Evolutionary conservation across 352 stramenopile genomes (phyloP), one percentile per base, ranked within the genome.

Genomic region (Globisporangium acanthophoron): DNA sequence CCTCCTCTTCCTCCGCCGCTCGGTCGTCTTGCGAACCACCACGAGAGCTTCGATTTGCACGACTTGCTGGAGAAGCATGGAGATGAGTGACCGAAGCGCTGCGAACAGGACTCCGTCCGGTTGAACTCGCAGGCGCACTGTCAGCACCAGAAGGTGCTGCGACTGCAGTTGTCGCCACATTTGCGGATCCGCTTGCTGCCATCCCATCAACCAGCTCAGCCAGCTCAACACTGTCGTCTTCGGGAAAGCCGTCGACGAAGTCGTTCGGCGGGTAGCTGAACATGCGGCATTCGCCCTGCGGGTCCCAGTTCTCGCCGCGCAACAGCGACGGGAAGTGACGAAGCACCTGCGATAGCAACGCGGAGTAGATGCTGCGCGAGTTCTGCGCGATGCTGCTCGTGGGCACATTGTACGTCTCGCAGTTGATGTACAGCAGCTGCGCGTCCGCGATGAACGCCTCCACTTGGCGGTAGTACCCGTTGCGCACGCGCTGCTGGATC

Each of bases 331-430:
- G 80, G 33, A 90, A 93, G 24, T 86, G 57, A 15, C 78, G 79
- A 37, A 90, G 77, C 3, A 85, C 61, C 18, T 80, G 70, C 3
- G 81, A 85, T 18, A 87, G 54, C 11, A 92, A 55, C 11, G 84
- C 76, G 5, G 63, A 69, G 35, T 72, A 77, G n/a, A 95, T 62
- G 35, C 70, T 92, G n/a, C 84, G 57, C 16, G 81, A 78, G 63
- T 92, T 94, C 41, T 94, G 83, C 5, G 84, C 80, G 54, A 96
- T 96, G 5, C 69, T 58, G 45, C 85, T 93, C 15, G 80, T 84
- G 20, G 73, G 61, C 52, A 95, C 80, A 43, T 96, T 96, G 68
- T 93, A 96, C 24, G 73, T 85, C 59, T 94, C 78, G 50, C 87
- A 96, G 56, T 96, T 94, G 11, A 69, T 50, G 16, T 68, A 76